Conservation (phyloP, 208 protist genomes). For the Trypanosoma caninum region DNA sequence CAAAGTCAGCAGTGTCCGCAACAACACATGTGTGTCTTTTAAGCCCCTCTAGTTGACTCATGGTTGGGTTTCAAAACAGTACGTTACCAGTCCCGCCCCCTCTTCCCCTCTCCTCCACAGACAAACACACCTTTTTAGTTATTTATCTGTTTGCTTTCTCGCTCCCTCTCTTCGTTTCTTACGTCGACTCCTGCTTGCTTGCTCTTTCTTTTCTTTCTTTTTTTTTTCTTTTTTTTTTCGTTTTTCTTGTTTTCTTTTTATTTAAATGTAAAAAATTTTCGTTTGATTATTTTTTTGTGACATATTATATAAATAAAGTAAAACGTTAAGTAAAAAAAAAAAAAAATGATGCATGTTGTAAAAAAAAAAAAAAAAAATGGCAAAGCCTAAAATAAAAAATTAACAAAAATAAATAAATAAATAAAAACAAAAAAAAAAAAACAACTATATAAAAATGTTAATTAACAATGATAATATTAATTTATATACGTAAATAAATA, state of each 20-base stretch:
- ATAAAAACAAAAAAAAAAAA: background rate
- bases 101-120: background rate
- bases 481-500: no score
- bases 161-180: background rate
- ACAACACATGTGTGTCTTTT: conserved; percentile 85
- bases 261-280: conserved; percentile 6
- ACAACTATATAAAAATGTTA: background rate
- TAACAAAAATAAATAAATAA: background rate
- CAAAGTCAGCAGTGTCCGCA: conserved; percentile 97
- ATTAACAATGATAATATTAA: no score
- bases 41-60: conserved; percentile 73
- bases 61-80: conserved; percentile 12
- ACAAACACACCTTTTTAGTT: no score
- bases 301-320: conserved; percentile 18
- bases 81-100: no score
- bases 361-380: conserved; percentile 2
- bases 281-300: conserved; percentile 2
- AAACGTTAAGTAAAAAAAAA: conserved; percentile 12
- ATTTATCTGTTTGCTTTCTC: no score
- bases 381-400: background rate
- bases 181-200: no score
- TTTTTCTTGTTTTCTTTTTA: background rate
- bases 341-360: background rate
- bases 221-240: background rate
- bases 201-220: no score